Percentiles rank a stretch among this genome's conserved stretches.
Conservation (phyloP, 2,329 filamentous ascomycete species). For the Fusarium chuoi region DNA sequence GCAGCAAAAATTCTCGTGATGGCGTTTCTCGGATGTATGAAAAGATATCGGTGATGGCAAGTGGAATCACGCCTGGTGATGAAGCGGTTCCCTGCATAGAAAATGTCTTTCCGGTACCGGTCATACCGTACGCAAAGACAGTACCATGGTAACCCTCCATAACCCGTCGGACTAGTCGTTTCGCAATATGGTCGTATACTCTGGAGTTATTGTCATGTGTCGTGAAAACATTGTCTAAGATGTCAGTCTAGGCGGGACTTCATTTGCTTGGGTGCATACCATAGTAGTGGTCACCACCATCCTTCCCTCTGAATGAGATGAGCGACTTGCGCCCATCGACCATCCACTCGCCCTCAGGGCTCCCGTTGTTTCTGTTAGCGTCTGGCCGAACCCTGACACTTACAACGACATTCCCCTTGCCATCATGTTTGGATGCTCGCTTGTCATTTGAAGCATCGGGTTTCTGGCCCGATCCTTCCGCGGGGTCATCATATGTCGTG, state of each 20-base stretch:
- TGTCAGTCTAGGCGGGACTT: slow-evolving; percentile 29
- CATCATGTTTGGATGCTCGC: slow-evolving; percentile 69
- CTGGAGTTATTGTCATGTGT: slow-evolving; percentile 93
- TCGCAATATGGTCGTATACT: slow-evolving; percentile 94
- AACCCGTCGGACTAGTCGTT: slow-evolving; percentile 91
- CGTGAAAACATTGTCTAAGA: slow-evolving; percentile 91
- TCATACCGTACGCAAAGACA: slow-evolving; percentile 99
- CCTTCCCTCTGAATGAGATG: slow-evolving; percentile 85
- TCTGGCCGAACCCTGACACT: slow-evolving; percentile 95
- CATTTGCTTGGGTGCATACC: slow-evolving; percentile 65
- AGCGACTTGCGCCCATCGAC: slow-evolving; percentile 86
- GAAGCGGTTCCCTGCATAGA: slow-evolving; percentile 99
- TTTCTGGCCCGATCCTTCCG: slow-evolving; percentile 61
- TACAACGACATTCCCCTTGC: slow-evolving; percentile 94
- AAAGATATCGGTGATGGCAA: slow-evolving; percentile 98
- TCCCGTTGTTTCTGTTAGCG: slow-evolving; percentile 67
- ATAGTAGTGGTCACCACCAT: slow-evolving; percentile 92
- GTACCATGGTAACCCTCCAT: slow-evolving; percentile 99
- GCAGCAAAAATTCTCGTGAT: slow-evolving; percentile 89
- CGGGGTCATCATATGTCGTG: slow-evolving; percentile 85
- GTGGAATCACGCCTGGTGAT: slow-evolving; percentile 93
- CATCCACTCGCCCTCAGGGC: slow-evolving; percentile 86
- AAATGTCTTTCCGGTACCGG: slow-evolving; percentile 97
- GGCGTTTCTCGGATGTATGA: slow-evolving; percentile 98
- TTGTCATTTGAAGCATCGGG: slow-evolving; percentile 53